Evolutionary conservation across 768 basidiomycete species (phyloP).

Genomic region (Agaricus bisporus): DNA sequence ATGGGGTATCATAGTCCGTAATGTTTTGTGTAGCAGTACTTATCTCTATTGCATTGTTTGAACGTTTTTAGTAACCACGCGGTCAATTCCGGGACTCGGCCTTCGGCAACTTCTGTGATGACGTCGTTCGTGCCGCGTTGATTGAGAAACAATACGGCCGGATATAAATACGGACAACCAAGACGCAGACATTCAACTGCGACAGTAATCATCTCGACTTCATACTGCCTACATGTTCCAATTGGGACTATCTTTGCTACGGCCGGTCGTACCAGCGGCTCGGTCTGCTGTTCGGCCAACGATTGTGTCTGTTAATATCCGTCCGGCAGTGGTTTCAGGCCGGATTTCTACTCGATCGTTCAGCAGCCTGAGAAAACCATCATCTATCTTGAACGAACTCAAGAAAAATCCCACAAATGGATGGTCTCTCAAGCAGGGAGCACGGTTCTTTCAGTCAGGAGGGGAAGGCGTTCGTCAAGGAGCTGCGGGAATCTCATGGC

Average conservation of each 20-base stretch:
- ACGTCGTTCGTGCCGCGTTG: slow-evolving; percentile 5
- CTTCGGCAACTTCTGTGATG: not conserved
- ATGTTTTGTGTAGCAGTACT: not conserved
- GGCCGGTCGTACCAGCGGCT: not conserved
- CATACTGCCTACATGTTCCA: not conserved
- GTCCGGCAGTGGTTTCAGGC: not conserved
- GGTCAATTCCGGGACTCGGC: not conserved
- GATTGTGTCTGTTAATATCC: not conserved
- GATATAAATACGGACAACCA: not conserved
- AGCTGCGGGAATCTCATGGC: slow-evolving; percentile 1
- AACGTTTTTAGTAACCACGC: not conserved
- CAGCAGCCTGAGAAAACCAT: slow-evolving; percentile 3
- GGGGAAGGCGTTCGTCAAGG: not conserved
- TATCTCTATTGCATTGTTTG: not conserved
- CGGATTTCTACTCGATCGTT: not conserved
- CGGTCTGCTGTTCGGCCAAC: not conserved
- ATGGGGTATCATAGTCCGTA: not conserved
- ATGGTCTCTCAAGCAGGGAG: not conserved
- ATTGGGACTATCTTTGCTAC: not conserved
- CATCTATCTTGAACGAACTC: not conserved
- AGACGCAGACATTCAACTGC: not conserved
- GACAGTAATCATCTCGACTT: not conserved
- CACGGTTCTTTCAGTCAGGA: not conserved
- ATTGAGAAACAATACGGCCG: not conserved
- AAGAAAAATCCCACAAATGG: not conserved